Conservation (phyloP, 2,329 filamentous ascomycete species). For the Niveomyces coronatus region DNA sequence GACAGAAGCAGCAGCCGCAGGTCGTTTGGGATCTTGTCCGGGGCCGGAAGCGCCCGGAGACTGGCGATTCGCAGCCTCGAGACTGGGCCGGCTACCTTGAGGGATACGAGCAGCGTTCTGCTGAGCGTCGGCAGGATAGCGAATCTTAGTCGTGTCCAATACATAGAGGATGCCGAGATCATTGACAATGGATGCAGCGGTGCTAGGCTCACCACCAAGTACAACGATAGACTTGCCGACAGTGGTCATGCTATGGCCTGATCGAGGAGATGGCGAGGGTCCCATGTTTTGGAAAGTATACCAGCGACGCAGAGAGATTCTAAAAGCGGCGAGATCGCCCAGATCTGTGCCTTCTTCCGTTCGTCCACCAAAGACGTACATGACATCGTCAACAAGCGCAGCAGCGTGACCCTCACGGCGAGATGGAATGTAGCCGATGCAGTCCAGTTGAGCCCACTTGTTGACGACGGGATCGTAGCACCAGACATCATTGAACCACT, state of each 20-base stretch:
- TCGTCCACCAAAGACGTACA: slow-evolving; percentile 97
- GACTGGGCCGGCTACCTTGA: slow-evolving; percentile 16
- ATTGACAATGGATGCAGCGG: slow-evolving; percentile 65
- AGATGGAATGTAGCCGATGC: slow-evolving; percentile 93
- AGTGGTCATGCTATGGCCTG: slow-evolving; percentile 95
- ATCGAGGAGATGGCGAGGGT: slow-evolving; percentile 82
- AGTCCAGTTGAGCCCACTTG: slow-evolving; percentile 80
- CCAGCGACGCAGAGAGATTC: slow-evolving; percentile 74
- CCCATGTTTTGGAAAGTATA: slow-evolving; percentile 99
- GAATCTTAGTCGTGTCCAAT: slow-evolving; percentile 89
- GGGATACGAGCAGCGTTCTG: slow-evolving; percentile 9
- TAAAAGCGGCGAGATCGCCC: slow-evolving; percentile 78
- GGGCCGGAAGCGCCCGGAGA: slow-evolving; percentile 30
- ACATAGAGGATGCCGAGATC: slow-evolving; percentile 87
- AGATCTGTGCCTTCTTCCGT: slow-evolving; percentile 89
- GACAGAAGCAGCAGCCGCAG: slow-evolving; percentile 20
- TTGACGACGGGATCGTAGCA: slow-evolving; percentile 80
- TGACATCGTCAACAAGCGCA: slow-evolving; percentile 88
- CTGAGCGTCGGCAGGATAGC: slow-evolving; percentile 75
- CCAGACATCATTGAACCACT: slow-evolving; percentile 99
- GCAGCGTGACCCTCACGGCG: slow-evolving; percentile 91
- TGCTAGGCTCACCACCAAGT: slow-evolving; percentile 88
- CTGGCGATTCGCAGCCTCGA: slow-evolving; percentile 8
- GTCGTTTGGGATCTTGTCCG: slow-evolving; percentile 38
- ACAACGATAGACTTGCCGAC: slow-evolving; percentile 89